Percentiles rank a stretch among this genome's conserved stretches.
phyloP scores from a whole-genome alignment of 768 basidiomycete genomes.

The Panus rudis region DNA sequence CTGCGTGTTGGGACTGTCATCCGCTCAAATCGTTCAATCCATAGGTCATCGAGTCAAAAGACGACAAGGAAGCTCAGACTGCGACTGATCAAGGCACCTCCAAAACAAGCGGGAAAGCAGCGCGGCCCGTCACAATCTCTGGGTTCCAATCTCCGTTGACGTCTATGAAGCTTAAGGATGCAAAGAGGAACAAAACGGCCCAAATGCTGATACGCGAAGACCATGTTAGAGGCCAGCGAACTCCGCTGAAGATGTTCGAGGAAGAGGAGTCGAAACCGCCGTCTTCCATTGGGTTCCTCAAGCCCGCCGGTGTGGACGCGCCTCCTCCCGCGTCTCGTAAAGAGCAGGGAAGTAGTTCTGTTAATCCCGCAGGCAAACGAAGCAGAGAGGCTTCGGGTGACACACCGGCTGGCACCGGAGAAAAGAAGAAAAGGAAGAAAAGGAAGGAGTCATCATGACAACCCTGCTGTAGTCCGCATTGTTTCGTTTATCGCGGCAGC shows the following conservation, averaged over 20 bases:
- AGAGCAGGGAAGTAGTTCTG: not conserved
- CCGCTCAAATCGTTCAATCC: no score
- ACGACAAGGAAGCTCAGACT: no score
- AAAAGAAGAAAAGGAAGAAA: not conserved
- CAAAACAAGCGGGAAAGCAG: conserved; percentile 1
- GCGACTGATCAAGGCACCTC: not conserved
- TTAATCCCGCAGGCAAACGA: not conserved
- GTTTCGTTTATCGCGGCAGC: not conserved
- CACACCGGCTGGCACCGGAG: not conserved
- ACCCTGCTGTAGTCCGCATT: not conserved
- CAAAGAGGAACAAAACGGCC: conserved; percentile 15
- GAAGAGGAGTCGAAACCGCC: not conserved
- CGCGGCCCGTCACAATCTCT: conserved; percentile 16
- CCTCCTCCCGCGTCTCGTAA: conserved; percentile 13
- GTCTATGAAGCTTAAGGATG: conserved; percentile 7
- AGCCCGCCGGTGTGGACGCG: conserved; percentile 53
- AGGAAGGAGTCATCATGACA: not conserved
- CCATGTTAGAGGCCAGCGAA: conserved; percentile 7
- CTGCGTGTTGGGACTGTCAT: no score
- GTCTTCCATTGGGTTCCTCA: conserved; percentile 33
- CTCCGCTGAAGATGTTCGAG: conserved; percentile 2
- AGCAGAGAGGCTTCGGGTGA: not conserved
- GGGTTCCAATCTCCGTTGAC: conserved; percentile 17
- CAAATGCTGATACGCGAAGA: conserved; percentile 20
- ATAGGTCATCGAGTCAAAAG: no score